Evolutionary conservation across 2,329 filamentous ascomycete genomes (phyloP).

Genomic region (Alternaria brassicicola): DNA sequence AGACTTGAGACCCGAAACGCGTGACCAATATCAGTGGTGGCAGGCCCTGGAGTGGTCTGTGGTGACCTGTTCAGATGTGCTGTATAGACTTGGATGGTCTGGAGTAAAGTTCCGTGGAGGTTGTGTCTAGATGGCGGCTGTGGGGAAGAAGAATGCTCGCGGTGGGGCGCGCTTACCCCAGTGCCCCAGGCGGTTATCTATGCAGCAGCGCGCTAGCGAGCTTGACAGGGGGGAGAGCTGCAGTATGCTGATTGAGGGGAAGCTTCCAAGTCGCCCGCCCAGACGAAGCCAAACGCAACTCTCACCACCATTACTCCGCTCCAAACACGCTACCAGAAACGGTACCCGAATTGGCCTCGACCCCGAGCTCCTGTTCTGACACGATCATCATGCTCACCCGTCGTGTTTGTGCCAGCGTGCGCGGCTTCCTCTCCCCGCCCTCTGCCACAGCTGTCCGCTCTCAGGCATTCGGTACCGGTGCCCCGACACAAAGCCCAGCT

Average conservation of each 20-base stretch:
- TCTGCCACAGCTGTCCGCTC: constrained; percentile 20
- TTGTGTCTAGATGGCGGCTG: neutral
- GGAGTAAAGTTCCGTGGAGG: neutral
- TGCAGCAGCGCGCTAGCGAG: constrained; percentile 13
- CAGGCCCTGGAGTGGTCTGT: neutral
- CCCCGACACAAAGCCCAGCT: constrained; percentile 31
- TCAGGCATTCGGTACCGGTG: constrained; percentile 38
- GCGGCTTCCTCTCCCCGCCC: constrained; percentile 28
- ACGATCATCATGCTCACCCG: constrained; percentile 40
- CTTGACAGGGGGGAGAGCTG: constrained; percentile 24
- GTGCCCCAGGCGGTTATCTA: constrained; percentile 7
- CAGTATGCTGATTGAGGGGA: constrained; percentile 18
- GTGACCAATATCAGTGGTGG: neutral
- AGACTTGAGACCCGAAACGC: neutral
- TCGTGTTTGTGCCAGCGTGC: constrained; percentile 36
- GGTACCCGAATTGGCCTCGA: neutral
- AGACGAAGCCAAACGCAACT: constrained; percentile 3
- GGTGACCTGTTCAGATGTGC: neutral
- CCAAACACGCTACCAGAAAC: neutral
- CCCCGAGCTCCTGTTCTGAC: neutral
- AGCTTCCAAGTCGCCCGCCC: constrained; percentile 6
- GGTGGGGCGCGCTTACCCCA: constrained; percentile 21
- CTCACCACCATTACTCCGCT: constrained; percentile 3
- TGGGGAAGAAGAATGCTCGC: constrained; percentile 6
- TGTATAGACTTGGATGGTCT: neutral